phyloP scores from a whole-genome alignment of 2,329 filamentous ascomycete genomes.

The Xylaria sp. region DNA sequence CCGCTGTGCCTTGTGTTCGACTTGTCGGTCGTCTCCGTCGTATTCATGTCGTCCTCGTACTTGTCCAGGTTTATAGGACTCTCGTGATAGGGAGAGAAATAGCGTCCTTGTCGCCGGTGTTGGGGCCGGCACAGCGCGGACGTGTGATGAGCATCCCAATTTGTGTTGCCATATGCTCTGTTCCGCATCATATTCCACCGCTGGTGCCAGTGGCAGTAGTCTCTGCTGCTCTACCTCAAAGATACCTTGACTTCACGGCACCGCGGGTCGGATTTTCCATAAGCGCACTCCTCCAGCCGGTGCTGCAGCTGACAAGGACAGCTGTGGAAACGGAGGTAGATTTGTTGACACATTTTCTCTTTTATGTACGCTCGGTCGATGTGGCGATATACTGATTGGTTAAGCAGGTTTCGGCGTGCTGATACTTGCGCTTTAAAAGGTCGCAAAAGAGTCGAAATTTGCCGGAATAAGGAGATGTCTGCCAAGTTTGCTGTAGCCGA shows the following conservation, averaged over 20 bases:
- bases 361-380: neutral
- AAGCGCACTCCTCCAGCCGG: slow-evolving; percentile 39
- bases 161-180: neutral
- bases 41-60: slow-evolving; percentile 24
- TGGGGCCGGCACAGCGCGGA: neutral
- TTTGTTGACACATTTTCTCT: slow-evolving; percentile 41
- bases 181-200: slow-evolving; percentile 15
- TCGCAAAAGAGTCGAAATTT: neutral
- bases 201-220: slow-evolving; percentile 41
- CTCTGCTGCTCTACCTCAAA: slow-evolving; percentile 38
- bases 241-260: slow-evolving; percentile 37
- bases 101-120: neutral
- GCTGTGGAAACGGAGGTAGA: slow-evolving; percentile 38
- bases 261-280: slow-evolving; percentile 37
- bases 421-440: neutral
- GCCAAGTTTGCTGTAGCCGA: neutral
- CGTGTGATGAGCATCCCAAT: neutral
- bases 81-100: slow-evolving; percentile 31
- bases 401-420: neutral
- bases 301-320: slow-evolving; percentile 45
- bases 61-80: slow-evolving; percentile 34
- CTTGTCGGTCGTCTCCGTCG: neutral
- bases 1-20: neutral
- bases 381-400: neutral
- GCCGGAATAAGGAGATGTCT: neutral